A percentile compares a stretch with the other conserved stretches of the same genome.
phyloP scores from a whole-genome alignment of 2,329 filamentous ascomycete species.

The Gliomastix tumulicola region DNA sequence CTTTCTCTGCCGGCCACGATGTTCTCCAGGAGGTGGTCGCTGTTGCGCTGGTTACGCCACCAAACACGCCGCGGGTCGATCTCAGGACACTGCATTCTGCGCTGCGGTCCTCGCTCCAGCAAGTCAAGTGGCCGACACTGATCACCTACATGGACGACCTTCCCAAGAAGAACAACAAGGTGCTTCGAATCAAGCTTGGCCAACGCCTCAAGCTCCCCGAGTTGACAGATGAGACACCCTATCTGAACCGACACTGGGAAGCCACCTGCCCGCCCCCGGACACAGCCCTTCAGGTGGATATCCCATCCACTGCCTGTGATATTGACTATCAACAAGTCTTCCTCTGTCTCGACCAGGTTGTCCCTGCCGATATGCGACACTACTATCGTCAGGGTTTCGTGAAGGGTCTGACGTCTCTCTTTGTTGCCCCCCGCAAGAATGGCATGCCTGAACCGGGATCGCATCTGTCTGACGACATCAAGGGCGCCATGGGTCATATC shows the following conservation, averaged over 20 bases:
- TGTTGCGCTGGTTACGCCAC: slow-evolving; percentile 40
- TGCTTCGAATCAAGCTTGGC: slow-evolving; percentile 45
- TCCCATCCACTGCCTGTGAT: slow-evolving; percentile 23
- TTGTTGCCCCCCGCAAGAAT: slow-evolving; percentile 12
- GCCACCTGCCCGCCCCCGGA: slow-evolving; percentile 40
- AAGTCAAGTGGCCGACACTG: slow-evolving; percentile 44
- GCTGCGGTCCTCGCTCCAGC: slow-evolving; percentile 38
- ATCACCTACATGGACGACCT: slow-evolving; percentile 48
- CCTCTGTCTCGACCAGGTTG: slow-evolving; percentile 10
- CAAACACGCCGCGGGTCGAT: slow-evolving; percentile 33
- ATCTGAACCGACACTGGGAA: slow-evolving; percentile 39
- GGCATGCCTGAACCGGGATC: slow-evolving; percentile 1
- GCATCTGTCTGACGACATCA: slow-evolving; percentile 7
- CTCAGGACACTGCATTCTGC: slow-evolving; percentile 39
- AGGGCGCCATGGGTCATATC: slow-evolving; percentile 5
- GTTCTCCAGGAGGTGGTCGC: slow-evolving; percentile 50
- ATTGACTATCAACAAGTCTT: slow-evolving; percentile 20
- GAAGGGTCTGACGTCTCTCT: slow-evolving; percentile 8
- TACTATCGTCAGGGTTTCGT: slow-evolving; percentile 5
- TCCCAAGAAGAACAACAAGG: slow-evolving; percentile 50
- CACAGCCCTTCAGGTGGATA: slow-evolving; percentile 32
- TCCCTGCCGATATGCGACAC: slow-evolving; percentile 9
- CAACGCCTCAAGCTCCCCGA: slow-evolving; percentile 37
- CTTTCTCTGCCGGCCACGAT: slow-evolving; percentile 44
- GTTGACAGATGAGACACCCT: slow-evolving; percentile 34